These are phyloP conservation scores for Oenanthe javanica DNA, from an alignment of 140 eudicot species.

Conservation along the genomic window DNA sequence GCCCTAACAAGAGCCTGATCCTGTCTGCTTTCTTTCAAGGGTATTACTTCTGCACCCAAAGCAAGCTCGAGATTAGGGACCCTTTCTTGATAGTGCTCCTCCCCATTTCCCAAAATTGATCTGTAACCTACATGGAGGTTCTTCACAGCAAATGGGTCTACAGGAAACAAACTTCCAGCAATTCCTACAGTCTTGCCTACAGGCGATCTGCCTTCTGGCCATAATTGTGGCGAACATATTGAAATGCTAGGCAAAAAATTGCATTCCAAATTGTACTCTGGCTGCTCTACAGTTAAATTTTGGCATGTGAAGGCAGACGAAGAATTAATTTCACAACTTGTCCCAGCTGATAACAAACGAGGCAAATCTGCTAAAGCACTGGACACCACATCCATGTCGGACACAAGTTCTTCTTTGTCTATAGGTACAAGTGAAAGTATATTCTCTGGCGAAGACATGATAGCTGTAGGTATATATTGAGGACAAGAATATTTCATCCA, in stretches of 20 bases:
- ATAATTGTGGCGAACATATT: constrained; percentile 7
- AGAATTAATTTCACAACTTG: constrained; percentile 10
- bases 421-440: constrained; percentile 27
- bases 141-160: constrained; percentile 16
- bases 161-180: constrained; percentile 62
- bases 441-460: constrained; percentile 36
- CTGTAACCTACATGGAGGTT: not conserved
- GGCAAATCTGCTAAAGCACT: constrained; percentile 13
- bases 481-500: constrained; percentile 20
- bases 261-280: constrained; percentile 11
- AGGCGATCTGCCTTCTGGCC: not conserved
- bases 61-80: constrained; percentile 51
- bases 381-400: constrained; percentile 6
- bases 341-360: constrained; percentile 9
- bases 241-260: constrained; percentile 15
- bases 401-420: constrained; percentile 19
- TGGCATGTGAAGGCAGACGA: not conserved
- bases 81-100: constrained; percentile 22
- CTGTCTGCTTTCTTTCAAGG: constrained; percentile 13
- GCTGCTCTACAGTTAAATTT: constrained; percentile 13
- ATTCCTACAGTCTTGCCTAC: constrained; percentile 12
- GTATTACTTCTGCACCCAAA: constrained; percentile 50
- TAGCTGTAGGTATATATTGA: constrained; percentile 24
- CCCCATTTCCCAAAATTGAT: constrained; percentile 19
- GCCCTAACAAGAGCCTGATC: constrained; percentile 15